These are phyloP conservation scores for Penicillium cinerascens DNA, from an alignment of 495 filamentous ascomycete genomes.

Conservation along the genomic window DNA sequence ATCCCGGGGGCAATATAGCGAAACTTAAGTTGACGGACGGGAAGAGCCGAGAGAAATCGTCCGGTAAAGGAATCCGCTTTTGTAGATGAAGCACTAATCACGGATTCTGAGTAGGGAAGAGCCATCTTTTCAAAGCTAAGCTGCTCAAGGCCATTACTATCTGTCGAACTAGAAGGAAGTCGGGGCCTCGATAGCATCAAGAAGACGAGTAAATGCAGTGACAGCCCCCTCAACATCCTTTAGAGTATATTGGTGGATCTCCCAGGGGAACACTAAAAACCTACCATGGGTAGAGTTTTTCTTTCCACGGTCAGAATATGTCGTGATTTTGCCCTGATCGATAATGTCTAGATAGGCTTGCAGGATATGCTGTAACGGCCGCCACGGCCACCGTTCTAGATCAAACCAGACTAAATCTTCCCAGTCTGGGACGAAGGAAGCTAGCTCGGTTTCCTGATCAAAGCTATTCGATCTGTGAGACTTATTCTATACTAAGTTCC, in stretches of 20 bases:
- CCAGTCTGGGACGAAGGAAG: conserved; percentile 10
- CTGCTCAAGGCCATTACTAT: neutral
- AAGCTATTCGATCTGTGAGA: conserved; percentile 6
- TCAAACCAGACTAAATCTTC: neutral
- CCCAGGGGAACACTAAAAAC: conserved; percentile 7
- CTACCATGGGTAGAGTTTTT: neutral
- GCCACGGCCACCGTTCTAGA: conserved; percentile 1
- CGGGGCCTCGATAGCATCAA: conserved; percentile 13
- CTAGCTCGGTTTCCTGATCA: conserved; percentile 11
- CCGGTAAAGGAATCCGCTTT: too few species aligned
- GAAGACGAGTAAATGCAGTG: conserved; percentile 7
- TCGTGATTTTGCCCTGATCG: conserved; percentile 9
- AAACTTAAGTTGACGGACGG: too few species aligned
- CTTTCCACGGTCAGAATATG: neutral
- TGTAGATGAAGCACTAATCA: neutral
- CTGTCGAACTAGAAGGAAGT: neutral
- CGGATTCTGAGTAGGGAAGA: neutral
- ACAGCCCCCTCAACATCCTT: conserved; percentile 9
- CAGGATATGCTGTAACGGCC: conserved; percentile 6
- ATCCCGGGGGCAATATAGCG: too few species aligned
- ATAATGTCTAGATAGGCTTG: conserved; percentile 8
- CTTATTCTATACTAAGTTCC: neutral
- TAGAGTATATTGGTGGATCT: conserved; percentile 6
- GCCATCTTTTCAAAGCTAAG: neutral
- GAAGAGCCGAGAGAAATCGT: too few species aligned